Percentiles rank a stretch among this genome's conserved stretches.
These are phyloP conservation scores for Cetraspora pellucida DNA, from an alignment of 192 early-diverging fungal species.

Conservation along the genomic window DNA sequence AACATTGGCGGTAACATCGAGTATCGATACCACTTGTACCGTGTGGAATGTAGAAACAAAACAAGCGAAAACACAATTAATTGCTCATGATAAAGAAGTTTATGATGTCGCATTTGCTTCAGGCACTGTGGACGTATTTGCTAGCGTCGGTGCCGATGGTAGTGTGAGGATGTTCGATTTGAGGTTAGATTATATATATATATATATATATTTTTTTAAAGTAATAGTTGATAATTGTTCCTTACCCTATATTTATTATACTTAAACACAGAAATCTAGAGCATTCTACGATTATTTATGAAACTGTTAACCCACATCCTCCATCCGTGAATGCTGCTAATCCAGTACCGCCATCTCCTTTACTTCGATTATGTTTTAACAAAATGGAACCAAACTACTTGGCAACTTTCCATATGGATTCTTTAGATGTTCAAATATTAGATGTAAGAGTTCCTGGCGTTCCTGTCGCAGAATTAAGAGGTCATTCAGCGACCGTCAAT, in stretches of 20 bases:
- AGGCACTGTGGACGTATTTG: slow-evolving; percentile 86
- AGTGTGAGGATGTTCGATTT: slow-evolving; percentile 97
- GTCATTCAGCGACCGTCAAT: slow-evolving; percentile 79
- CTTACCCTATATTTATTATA: background rate
- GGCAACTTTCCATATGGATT: slow-evolving; percentile 89
- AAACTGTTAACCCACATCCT: slow-evolving; percentile 60
- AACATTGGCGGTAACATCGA: slow-evolving; percentile 83
- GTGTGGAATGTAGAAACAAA: slow-evolving; percentile 97
- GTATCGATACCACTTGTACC: slow-evolving; percentile 99
- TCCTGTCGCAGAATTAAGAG: slow-evolving; percentile 79
- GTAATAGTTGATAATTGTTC: background rate
- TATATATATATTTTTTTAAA: background rate
- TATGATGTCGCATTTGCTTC: slow-evolving; percentile 96
- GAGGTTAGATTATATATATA: slow-evolving; percentile 46
- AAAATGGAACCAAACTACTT: slow-evolving; percentile 88
- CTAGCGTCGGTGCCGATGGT: slow-evolving; percentile 97
- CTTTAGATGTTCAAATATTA: slow-evolving; percentile 78
- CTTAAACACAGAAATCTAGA: slow-evolving; percentile 73
- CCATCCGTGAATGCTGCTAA: slow-evolving; percentile 30
- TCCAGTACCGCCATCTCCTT: slow-evolving; percentile 51
- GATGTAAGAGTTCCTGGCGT: slow-evolving; percentile 91
- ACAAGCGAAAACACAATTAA: slow-evolving; percentile 97
- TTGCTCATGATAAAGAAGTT: slow-evolving; percentile 98
- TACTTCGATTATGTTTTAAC: slow-evolving; percentile 90
- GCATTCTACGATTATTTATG: slow-evolving; percentile 98